Evolutionary conservation across 345 rosid genomes (phyloP).

Genomic region (Erysimum cheiranthoides): DNA sequence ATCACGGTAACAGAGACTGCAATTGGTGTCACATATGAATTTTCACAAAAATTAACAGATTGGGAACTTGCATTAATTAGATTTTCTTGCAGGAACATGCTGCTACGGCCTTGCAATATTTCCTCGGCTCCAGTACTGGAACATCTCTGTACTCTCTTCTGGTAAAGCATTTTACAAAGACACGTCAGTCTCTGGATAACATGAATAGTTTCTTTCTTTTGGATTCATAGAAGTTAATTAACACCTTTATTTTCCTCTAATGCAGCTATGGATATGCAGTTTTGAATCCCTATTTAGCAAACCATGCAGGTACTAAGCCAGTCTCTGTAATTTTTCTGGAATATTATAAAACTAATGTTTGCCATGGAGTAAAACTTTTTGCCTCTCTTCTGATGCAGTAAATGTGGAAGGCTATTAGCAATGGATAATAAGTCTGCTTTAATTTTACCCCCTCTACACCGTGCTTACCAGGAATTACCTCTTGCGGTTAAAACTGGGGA

Average conservation of each 20-base stretch:
- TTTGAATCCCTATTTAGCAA: slow-evolving; percentile 73
- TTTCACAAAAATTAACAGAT: slow-evolving; percentile 20
- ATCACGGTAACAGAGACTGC: slow-evolving; percentile 60
- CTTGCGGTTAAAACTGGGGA: slow-evolving; percentile 14
- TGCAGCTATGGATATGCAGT: slow-evolving; percentile 84
- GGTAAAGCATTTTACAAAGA: slow-evolving; percentile 51
- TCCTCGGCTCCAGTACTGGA: slow-evolving; percentile 62
- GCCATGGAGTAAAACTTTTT: slow-evolving; percentile 4
- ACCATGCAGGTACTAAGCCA: slow-evolving; percentile 65
- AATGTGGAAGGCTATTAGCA: slow-evolving; percentile 72
- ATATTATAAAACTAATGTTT: background rate
- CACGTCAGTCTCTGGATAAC: slow-evolving; percentile 23
- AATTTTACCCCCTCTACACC: slow-evolving; percentile 64
- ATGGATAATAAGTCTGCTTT: slow-evolving; percentile 71
- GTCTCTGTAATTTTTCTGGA: slow-evolving; percentile 18
- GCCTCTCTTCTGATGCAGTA: slow-evolving; percentile 52
- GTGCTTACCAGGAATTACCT: slow-evolving; percentile 50
- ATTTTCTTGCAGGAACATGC: slow-evolving; percentile 75
- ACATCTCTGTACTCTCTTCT: slow-evolving; percentile 68
- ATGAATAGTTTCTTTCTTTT: slow-evolving; percentile 28
- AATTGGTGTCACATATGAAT: background rate
- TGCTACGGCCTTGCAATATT: slow-evolving; percentile 72
- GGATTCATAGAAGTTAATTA: slow-evolving; percentile 21
- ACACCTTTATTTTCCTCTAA: slow-evolving; percentile 30
- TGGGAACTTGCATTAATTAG: slow-evolving; percentile 27